These are phyloP conservation scores for Hygrophoropsis aurantiaca DNA, from an alignment of 768 basidiomycete species.

Conservation along the genomic window DNA sequence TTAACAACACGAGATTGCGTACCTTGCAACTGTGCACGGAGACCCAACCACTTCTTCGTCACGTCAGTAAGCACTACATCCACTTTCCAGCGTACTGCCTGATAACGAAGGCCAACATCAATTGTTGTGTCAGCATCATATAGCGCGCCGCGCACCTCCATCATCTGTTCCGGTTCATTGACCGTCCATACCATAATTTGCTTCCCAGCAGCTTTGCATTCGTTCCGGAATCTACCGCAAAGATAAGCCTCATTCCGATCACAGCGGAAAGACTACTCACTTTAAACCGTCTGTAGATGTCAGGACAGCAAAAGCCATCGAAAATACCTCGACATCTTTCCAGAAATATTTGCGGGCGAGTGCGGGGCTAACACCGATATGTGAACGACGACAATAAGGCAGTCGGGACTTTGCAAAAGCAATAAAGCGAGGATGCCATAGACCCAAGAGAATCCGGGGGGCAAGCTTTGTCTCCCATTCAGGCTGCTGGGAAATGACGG, in stretches of 20 bases:
- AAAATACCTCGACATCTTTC: constrained; percentile 83
- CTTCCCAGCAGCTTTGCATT: constrained; percentile 81
- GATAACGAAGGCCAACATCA: constrained; percentile 7
- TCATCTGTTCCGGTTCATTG: constrained; percentile 85
- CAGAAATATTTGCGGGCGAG: constrained; percentile 88
- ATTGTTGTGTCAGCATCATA: not conserved
- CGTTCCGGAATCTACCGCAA: constrained; percentile 64
- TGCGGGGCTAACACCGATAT: constrained; percentile 74
- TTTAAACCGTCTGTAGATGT: constrained; percentile 70
- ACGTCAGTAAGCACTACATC: constrained; percentile 78
- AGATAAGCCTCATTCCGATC: constrained; percentile 4
- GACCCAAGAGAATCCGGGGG: constrained; percentile 76
- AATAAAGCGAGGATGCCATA: constrained; percentile 93
- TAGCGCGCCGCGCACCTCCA: constrained; percentile 58
- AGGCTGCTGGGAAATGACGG: constrained; percentile 58
- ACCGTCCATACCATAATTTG: constrained; percentile 95
- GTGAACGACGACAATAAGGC: constrained; percentile 80
- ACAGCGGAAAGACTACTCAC: constrained; percentile 35
- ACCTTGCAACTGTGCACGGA: constrained; percentile 62
- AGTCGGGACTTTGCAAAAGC: constrained; percentile 69
- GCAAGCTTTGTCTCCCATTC: constrained; percentile 76
- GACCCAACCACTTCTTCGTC: constrained; percentile 64
- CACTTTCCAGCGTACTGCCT: constrained; percentile 81
- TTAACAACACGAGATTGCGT: constrained; percentile 18
- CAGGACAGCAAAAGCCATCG: constrained; percentile 73